Base-by-base conservation (phyloP, 2,329 filamentous ascomycete genomes). In the Fusarium sp. region DNA sequence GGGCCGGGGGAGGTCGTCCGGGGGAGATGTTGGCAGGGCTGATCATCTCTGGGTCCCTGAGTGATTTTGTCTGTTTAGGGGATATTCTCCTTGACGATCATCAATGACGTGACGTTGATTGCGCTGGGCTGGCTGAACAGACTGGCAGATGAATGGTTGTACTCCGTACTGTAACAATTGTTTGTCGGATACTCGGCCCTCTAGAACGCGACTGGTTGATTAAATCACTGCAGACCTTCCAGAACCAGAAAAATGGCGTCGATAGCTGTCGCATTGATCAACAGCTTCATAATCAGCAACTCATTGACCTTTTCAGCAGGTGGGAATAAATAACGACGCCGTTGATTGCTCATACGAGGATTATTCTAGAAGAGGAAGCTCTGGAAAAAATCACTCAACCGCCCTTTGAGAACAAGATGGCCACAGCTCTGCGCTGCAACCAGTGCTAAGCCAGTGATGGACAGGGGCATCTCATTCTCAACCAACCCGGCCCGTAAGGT, bases 301-400 rank as follows among this genome's bases (percentile, higher is more conserved):
- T 18, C 9, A 4, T 6, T 28, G n/a, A n/a, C 44, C 26, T 15
- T 61, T 53, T 30, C 39, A 44, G 45, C 36, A 63, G 42, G 38
- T 61, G 35, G 30, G 7, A n/a, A n/a, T n/a, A n/a, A n/a, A 35
- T 22, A 39, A 16, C 24, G 7, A 35, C 14, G 38, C 50, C 39
- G n/a, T 33, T 28, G 41, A 33, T 24, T 47, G 31, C 53, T 35
- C 60, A 31, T 28, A 47, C 33, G 60, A 62, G 15, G n/a, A 39
- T 62, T 39, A 59, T 61, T 61, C 61, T 51, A 24, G 44, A 61
- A 57, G 7, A 38, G 45, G 30, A 42, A 64, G 64, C 44, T 57
- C 26, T 42, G 47, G 16, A 24, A 12, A 41, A 35, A 44, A 45
- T 38, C 57, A 20, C 36, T 42, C 20, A 61, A 39, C 24, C 33